A percentile compares a stretch with the other conserved stretches of the same genome.
These are phyloP conservation scores for Tuber brumale DNA, from an alignment of 495 filamentous ascomycete genomes.

Conservation along the genomic window DNA sequence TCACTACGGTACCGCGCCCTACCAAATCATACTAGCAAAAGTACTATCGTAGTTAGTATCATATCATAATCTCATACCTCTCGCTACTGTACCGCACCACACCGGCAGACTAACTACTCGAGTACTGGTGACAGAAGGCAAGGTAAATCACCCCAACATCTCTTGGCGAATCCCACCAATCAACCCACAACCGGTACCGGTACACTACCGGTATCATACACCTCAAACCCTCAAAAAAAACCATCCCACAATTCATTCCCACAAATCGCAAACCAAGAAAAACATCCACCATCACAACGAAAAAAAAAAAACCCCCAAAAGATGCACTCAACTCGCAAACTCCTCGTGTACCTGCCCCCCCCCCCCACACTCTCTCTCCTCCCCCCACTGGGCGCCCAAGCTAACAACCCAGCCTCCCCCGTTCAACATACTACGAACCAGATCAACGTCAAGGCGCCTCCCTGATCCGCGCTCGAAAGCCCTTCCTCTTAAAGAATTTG, in stretches of 20 bases:
- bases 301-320: neutral
- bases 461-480: conserved; percentile 80
- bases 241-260: too few species aligned
- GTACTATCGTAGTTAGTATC: neutral
- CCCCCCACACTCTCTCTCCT: neutral
- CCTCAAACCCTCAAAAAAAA: neutral
- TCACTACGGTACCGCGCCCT: neutral
- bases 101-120: too few species aligned
- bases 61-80: neutral
- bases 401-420: conserved; percentile 17
- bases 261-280: too few species aligned
- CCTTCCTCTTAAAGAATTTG: conserved; percentile 85
- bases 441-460: conserved; percentile 71
- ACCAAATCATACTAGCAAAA: neutral
- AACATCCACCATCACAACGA: neutral
- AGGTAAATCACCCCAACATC: neutral
- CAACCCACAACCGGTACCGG: neutral
- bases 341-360: conserved; percentile 24
- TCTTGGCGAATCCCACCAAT: neutral
- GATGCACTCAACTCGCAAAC: conserved; percentile 31
- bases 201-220: too few species aligned
- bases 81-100: too few species aligned
- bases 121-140: too few species aligned
- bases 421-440: conserved; percentile 78
- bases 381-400: neutral